Evolutionary conservation across 2,329 filamentous ascomycete species (phyloP), one percentile per base, ranked within the genome.

Genomic region (Remersonia thermophila): DNA sequence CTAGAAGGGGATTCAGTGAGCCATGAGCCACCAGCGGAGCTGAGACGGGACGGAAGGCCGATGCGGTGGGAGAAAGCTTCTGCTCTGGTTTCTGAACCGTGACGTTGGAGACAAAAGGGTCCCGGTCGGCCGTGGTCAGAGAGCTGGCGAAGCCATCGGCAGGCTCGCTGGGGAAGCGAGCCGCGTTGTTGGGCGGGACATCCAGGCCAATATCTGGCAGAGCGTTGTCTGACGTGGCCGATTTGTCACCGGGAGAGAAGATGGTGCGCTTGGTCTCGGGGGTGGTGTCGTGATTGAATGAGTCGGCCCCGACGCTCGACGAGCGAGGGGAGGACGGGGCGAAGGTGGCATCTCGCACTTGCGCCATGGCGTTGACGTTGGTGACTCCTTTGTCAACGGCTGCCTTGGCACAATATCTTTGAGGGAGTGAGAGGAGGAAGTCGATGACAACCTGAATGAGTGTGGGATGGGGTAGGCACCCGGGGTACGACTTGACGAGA

Each of bases 11-110:
- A 23, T 46, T 37, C 29, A 45, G 28, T 10, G 48, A 51, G 12
- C 46, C 47, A 37, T 47, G 30, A 38, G 45, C 37, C 36, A 51
- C 32, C 35, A 47, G 29, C 2, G 50, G 48, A 14, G 46, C 42
- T 23, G 53, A 53, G 35, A 65, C 56, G 5, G 78, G 78, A 12
- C 66, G 70, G 46, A 83, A 83, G 1, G 65, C 52, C 1, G 69
- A 71, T 2, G 77, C 77, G 6, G 70, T 78, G 1, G 79, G 73
- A 3, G 77, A 82, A 15, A 83, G 58, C 44, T 72, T 69, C 40
- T 61, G 63, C 32, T 56, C 40, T 33, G 48, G 20, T 46, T 61
- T 56, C 48, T 51, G 44, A 12, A 51, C 40, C 12, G 47, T 48
- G 13, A 53, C 47, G 29, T 54, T 53, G 2, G 64, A 67, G 25